Evolutionary conservation across 176 grass and related monocot species (phyloP), one percentile per base, ranked within the genome.

Genomic region (Avena eriantha): DNA sequence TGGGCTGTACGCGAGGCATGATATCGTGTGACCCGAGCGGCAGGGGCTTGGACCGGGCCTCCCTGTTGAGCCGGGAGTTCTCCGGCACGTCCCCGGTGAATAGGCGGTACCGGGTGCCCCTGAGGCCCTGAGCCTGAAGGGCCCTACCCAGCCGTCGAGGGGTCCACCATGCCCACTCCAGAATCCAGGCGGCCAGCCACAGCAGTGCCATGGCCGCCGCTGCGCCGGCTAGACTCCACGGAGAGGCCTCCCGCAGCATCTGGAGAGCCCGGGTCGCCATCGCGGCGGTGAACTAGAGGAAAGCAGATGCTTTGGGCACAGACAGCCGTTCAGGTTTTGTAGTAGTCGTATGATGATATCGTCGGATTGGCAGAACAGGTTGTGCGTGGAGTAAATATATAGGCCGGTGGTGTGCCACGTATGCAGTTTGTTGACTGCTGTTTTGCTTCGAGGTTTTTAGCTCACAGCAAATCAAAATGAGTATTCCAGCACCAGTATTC

Each of bases 131-230:
- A 29, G 76, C 77, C 55, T 84, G 68, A 3, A 92, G 87, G 36
- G 69, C 65, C 21, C 67, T 68, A 1, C 87, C 84, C 58, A 93
- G 91, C 76, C 81, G 91, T 81, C 80, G 70, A 29, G 88, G 91
- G 81, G 84, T 93, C 84, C 88, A 84, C 91, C 88, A 93, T 7
- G 66, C 73, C 91, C 91, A 93, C 66, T 87, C 59, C 54, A 90
- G 10, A 41, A n/a, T 82, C 82, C 54, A 79, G 19, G 26, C 31
- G 49, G 50, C 64, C 35, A 82, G 74, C 87, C 90, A 84, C 48
- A 89, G 65, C 66, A 89, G 64, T 58, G 78, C 57, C 43, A 68
- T 70, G 43, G 83, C 76, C n/a, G 85, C 58, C 33, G 45, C 79
- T n/a, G 74, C 87, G 41, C 80, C 51, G 43, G 74, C 51, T 46